Evolutionary conservation across 441 rosid species (phyloP).

Genomic region (Erodium trifolium): DNA sequence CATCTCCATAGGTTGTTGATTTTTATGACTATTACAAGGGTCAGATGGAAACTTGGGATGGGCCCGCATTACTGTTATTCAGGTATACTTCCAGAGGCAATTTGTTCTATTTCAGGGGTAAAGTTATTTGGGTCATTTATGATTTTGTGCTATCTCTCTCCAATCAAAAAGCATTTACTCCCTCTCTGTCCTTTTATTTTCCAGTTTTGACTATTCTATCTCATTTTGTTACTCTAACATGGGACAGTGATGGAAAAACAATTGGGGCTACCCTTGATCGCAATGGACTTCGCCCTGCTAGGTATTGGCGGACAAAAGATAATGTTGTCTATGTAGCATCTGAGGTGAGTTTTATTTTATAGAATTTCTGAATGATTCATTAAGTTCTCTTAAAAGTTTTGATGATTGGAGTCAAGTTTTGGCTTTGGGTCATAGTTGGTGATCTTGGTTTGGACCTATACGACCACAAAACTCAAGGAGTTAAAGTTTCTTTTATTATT

Average conservation of each 20-base stretch:
- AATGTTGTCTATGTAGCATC: conserved; percentile 97
- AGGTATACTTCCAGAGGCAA: conserved; percentile 42
- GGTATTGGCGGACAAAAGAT: conserved; percentile 93
- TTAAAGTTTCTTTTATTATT: neutral
- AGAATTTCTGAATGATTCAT: conserved; percentile 16
- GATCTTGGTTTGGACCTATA: neutral
- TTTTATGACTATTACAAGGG: conserved; percentile 98
- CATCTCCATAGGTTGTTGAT: conserved; percentile 56
- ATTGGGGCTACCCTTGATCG: conserved; percentile 98
- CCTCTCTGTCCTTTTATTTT: neutral
- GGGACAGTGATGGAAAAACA: conserved; percentile 96
- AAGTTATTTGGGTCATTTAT: neutral
- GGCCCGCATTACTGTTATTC: conserved; percentile 96
- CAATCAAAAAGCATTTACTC: neutral
- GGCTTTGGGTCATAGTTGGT: conserved; percentile 3
- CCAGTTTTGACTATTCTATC: conserved; percentile 15
- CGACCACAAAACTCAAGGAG: conserved; percentile 1
- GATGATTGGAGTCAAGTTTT: neutral
- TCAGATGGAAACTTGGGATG: conserved; percentile 99
- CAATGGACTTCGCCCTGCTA: conserved; percentile 99
- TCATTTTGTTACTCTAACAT: conserved; percentile 36
- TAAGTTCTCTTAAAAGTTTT: conserved; percentile 1
- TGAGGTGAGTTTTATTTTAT: conserved; percentile 55
- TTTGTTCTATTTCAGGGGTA: conserved; percentile 3
- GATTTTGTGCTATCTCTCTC: conserved; percentile 7